A percentile compares a stretch with the other conserved stretches of the same genome.
These are phyloP conservation scores for Rosa lucieae DNA, from an alignment of 306 rosid species.

Conservation along the genomic window DNA sequence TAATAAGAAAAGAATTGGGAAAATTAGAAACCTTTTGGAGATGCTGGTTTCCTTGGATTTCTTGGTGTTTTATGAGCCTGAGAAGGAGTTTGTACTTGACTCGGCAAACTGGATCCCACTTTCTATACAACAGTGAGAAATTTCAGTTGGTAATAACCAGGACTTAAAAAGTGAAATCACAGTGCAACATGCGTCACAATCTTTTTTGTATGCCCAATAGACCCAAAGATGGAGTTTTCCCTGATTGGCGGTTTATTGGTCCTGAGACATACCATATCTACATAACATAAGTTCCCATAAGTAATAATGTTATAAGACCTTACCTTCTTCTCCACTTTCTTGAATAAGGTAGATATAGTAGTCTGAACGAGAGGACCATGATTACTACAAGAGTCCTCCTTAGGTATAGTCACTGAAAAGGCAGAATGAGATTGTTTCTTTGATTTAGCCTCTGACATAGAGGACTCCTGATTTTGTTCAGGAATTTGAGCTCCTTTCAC, in stretches of 20 bases:
- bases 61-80: constrained; percentile 38
- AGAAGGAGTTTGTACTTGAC: constrained; percentile 12
- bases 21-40: constrained; percentile 57
- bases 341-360: constrained; percentile 76
- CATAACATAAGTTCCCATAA: background rate
- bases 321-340: constrained; percentile 84
- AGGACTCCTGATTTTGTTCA: constrained; percentile 36
- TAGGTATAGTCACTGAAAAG: constrained; percentile 29
- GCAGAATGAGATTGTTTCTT: constrained; percentile 32
- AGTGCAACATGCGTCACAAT: background rate
- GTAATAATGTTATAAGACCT: background rate
- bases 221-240: background rate
- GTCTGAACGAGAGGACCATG: constrained; percentile 68
- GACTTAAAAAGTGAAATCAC: background rate
- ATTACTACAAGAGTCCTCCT: constrained; percentile 31
- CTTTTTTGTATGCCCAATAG: background rate
- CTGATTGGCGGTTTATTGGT: background rate
- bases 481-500: constrained; percentile 34
- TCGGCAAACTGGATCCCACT: constrained; percentile 15
- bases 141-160: constrained; percentile 1
- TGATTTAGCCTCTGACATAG: constrained; percentile 40
- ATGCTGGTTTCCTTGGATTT: constrained; percentile 43
- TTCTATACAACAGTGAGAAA: constrained; percentile 20
- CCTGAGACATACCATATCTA: background rate
- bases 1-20: constrained; percentile 21